Base-by-base conservation (phyloP, 2,329 filamentous ascomycete genomes). In the Apiospora marii region DNA sequence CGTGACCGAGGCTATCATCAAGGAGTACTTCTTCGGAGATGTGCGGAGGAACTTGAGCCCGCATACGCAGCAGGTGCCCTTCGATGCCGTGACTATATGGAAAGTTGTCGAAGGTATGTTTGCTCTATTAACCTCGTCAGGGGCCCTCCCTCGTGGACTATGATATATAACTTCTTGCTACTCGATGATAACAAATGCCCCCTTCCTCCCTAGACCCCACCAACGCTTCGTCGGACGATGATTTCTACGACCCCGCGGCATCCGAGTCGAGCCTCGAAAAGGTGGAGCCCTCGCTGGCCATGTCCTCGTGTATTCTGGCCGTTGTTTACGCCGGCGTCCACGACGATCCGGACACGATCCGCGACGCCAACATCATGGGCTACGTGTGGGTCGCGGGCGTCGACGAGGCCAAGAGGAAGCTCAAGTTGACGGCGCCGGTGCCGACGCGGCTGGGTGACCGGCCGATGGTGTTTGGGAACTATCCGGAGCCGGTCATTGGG, bases 1-100 rank as follows among this genome's bases (percentile, higher is more conserved):
- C 22, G 84, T 90, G 6, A 89, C 93, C 64, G 93, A 97, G 78
- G 90, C 92, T 0, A 89, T 93, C 69, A 95, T 98, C 70, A 92
- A 93, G 76, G 92, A 95, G 77, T 99, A 99, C 83, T 99, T 99
- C 85, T 99, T 98, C 80, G 96, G 96, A 13, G 92, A 93, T 74
- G 83, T 88, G 1, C 91, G 90, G 74, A 89, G 93, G 72, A 93
- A 94, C 0, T 86, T 99, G 2, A 96, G 93, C 67, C 96, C 96
- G 0, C 93, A 95, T 77, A 97, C 94, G 8, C 94, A 97, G 78
- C 92, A 93, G 73, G 90, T 97, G 5, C 92, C 94, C 74, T 96
- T 95, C 80, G 87, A 91, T 73, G 90, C 91, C 12, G 81, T 98
- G 51, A 87, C 90, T 1, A 88, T 98, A 61, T 98, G 93, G 85